Percentiles rank a stretch among this genome's conserved stretches.
phyloP scores from a whole-genome alignment of 768 basidiomycete genomes.

The Podaxis mareebaensis region DNA sequence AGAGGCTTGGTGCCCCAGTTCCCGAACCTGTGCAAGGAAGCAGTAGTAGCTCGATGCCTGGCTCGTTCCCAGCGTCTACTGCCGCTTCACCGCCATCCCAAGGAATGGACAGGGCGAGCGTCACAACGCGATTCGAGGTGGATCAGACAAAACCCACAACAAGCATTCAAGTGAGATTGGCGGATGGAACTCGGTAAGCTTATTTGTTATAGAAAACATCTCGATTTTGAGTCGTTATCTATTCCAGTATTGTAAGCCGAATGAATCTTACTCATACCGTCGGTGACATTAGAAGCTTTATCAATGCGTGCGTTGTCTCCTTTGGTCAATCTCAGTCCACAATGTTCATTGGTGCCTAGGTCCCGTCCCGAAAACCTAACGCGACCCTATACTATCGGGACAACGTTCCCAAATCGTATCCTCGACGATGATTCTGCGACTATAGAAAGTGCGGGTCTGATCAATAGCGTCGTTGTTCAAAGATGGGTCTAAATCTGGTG shows the following conservation, averaged over 20 bases:
- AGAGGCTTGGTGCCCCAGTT: slow-evolving; percentile 80
- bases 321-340: neutral
- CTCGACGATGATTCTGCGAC: slow-evolving; percentile 67
- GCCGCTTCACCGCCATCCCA: slow-evolving; percentile 23
- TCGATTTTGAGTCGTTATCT: neutral
- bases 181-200: slow-evolving; percentile 82
- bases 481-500: slow-evolving; percentile 51
- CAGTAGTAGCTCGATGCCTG: slow-evolving; percentile 48
- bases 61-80: slow-evolving; percentile 49
- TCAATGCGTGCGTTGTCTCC: slow-evolving; percentile 74
- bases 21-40: slow-evolving; percentile 37
- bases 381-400: slow-evolving; percentile 75
- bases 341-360: slow-evolving; percentile 33
- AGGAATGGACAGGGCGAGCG: slow-evolving; percentile 31
- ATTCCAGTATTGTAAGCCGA: slow-evolving; percentile 67
- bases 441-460: slow-evolving; percentile 69
- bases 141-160: slow-evolving; percentile 83
- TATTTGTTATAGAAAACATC: slow-evolving; percentile 1
- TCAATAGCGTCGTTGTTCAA: slow-evolving; percentile 86
- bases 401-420: slow-evolving; percentile 83
- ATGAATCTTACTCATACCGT: slow-evolving; percentile 94
- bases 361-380: slow-evolving; percentile 67
- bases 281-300: slow-evolving; percentile 79
- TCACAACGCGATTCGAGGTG: slow-evolving; percentile 71
- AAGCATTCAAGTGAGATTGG: slow-evolving; percentile 85